Conservation (phyloP, 257 asterid genomes). For the Nicotiana noctiflora region DNA sequence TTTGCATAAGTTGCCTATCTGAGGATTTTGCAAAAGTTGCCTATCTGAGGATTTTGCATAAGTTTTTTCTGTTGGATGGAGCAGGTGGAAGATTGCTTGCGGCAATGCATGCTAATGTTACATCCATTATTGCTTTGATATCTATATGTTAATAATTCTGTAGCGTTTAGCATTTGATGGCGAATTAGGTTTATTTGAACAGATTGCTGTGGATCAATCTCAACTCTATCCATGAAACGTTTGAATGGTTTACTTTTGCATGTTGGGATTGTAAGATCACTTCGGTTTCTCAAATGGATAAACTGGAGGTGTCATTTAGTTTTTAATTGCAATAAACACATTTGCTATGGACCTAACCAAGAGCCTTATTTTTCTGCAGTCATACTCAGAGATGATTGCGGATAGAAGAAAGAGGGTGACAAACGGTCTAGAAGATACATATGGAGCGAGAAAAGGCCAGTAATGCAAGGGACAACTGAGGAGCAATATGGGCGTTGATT, state of each 20-base stretch:
- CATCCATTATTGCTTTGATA: background rate
- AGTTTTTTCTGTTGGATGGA: background rate
- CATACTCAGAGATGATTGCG: conserved; percentile 61
- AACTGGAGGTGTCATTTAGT: background rate
- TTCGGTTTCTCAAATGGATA: background rate
- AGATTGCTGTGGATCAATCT: background rate
- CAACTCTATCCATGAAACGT: background rate
- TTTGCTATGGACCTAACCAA: background rate
- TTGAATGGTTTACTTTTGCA: background rate
- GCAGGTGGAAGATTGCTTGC: background rate
- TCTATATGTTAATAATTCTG: background rate
- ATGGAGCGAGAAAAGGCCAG: conserved; percentile 36
- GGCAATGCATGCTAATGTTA: background rate
- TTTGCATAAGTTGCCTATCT: background rate
- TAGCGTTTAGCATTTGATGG: background rate
- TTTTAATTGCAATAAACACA: background rate
- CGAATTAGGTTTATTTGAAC: background rate
- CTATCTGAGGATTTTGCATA: background rate
- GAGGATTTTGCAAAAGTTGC: background rate
- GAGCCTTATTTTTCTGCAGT: conserved; percentile 22
- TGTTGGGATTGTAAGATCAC: background rate
- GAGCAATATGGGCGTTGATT: background rate
- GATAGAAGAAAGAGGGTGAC: conserved; percentile 59
- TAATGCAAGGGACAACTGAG: background rate
- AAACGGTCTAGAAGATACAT: conserved; percentile 65